Base-by-base conservation (phyloP, 1,284 basidiomycete genomes). In the Cryptococcus jaspeensis region DNA sequence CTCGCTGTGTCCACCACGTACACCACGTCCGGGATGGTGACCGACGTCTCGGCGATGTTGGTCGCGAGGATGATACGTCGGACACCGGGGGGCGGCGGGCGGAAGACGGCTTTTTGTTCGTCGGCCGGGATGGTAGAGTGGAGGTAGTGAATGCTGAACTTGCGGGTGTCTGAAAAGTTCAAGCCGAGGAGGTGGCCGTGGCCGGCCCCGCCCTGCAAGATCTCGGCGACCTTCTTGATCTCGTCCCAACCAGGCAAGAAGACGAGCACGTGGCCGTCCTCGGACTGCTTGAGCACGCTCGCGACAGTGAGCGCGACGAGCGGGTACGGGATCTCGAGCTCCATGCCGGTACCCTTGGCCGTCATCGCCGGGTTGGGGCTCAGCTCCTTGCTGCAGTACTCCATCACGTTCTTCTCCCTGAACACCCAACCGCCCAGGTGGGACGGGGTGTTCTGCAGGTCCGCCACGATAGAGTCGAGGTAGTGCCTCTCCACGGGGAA, bases 21-120 rank as follows among this genome's bases (percentile, higher is more conserved):
- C 6, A 96, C 92, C 28, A 97, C 92, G 70, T 97, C 91, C 1
- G 94, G 94, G 64, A 98, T 97, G 1, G 94, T 98, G 65, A 98
- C 84, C 5, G 90, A 93, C 1, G 93, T 96, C 79, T 98, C 94
- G 13, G 94, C 95, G 58, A 98, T 95, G 76, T 97, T 98, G 46
- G 94, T 98, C 3, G 94, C 85, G 41, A 97, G 81, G 64, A 97
- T 95, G 71, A 98, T 82, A 18, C 92, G 85, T 59, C 94, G 86
- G 20, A 93, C 83, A 18, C 91, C 90, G 2, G 74, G 64, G 0
- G 85, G 82, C 15, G 91, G 87, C 4, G 90, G 88, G 20, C 88
- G 86, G 74, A 98, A 97, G 55, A 98, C 89, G 56, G 86, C 83
- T 72, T 93, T 90, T 73, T 98, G 94, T 67, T 97, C 93, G 2